These are phyloP conservation scores for Aspergillus cavernicola DNA, from an alignment of 495 filamentous ascomycete species.

Conservation along the genomic window DNA sequence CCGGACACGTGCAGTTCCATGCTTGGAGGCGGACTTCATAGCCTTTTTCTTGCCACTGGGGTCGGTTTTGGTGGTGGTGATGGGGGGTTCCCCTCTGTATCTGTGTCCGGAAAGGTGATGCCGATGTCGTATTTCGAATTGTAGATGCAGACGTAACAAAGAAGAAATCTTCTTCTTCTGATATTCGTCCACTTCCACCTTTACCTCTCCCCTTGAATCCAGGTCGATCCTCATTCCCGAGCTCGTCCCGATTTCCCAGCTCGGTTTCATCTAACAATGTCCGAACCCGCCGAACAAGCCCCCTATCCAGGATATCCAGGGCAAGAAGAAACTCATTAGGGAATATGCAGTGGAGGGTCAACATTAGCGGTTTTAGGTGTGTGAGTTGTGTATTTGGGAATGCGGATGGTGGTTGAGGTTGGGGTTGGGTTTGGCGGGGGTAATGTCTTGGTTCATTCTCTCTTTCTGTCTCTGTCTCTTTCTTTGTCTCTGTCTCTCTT, in stretches of 20 bases:
- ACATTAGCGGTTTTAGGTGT: constrained; percentile 38
- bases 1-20: constrained; percentile 91
- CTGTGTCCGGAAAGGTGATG: background rate
- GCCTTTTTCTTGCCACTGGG: constrained; percentile 26
- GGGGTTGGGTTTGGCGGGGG: constrained; percentile 24
- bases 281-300: constrained; percentile 49
- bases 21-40: constrained; percentile 70
- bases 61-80: constrained; percentile 20
- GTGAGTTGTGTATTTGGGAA: constrained; percentile 19
- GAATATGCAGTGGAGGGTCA: constrained; percentile 53
- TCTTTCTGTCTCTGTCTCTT: background rate
- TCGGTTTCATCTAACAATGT: background rate
- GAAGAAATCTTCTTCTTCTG: constrained; percentile 24
- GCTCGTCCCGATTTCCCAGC: constrained; percentile 2
- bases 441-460: constrained; percentile 10
- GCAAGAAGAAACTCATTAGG: constrained; percentile 63
- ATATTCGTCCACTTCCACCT: too few species aligned
- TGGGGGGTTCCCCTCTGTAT: too few species aligned
- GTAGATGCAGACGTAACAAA: constrained; percentile 45
- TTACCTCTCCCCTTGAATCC: too few species aligned
- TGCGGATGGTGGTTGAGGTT: constrained; percentile 18
- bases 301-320: constrained; percentile 76
- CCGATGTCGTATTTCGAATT: constrained; percentile 26
- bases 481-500: background rate
- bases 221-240: background rate